Conservation (phyloP, 306 rosid species). For the Prosopis cineraria region DNA sequence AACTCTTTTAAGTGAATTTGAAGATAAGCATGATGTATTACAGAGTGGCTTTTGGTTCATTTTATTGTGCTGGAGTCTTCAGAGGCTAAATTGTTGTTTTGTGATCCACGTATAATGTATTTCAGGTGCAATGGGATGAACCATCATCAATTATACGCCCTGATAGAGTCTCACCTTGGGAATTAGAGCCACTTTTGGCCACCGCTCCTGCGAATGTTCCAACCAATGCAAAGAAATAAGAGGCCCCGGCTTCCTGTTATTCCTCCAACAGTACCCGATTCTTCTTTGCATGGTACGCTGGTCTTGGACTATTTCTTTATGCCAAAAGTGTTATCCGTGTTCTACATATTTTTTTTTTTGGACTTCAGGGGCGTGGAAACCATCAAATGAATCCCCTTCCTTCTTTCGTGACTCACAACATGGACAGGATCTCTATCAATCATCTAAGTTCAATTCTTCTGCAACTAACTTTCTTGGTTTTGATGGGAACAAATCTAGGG, state of each 20-base stretch:
- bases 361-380: conserved; percentile 63
- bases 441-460: conserved; percentile 55
- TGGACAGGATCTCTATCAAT: conserved; percentile 55
- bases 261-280: conserved; percentile 57
- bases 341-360: conserved; percentile 13
- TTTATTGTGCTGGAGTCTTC: not conserved
- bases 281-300: conserved; percentile 51
- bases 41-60: conserved; percentile 1
- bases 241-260: conserved; percentile 61
- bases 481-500: conserved; percentile 56
- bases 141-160: conserved; percentile 73
- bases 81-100: not conserved
- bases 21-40: not conserved
- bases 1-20: not conserved
- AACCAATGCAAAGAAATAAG: conserved; percentile 64
- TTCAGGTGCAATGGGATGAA: conserved; percentile 89
- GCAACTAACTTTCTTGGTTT: conserved; percentile 56
- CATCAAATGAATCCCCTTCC: conserved; percentile 54
- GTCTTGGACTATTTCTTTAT: conserved; percentile 5
- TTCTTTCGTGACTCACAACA: conserved; percentile 55
- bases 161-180: conserved; percentile 80
- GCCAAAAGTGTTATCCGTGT: not conserved
- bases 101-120: not conserved
- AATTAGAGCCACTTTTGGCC: conserved; percentile 72
- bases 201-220: conserved; percentile 57